These are phyloP conservation scores for Glaciozyma antarctica DNA, from an alignment of 768 basidiomycete species.

Conservation along the genomic window DNA sequence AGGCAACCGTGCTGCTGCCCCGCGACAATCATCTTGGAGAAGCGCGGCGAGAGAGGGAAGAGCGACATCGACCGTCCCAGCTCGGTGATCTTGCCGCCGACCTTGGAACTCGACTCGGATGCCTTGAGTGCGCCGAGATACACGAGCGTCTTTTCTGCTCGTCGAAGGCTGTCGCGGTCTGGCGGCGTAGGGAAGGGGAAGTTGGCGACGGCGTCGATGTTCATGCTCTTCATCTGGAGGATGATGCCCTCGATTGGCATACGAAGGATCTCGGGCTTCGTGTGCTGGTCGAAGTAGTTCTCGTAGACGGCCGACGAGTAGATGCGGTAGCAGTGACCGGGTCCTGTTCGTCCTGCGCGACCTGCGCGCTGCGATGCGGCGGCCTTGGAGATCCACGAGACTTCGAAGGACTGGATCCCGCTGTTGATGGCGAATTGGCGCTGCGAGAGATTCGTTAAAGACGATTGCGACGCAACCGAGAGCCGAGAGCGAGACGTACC, in stretches of 20 bases:
- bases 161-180: slow-evolving; percentile 59
- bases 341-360: slow-evolving; percentile 92
- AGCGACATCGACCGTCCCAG: slow-evolving; percentile 85
- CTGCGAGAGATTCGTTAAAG: slow-evolving; percentile 41
- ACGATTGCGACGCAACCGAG: neutral
- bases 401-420: slow-evolving; percentile 83
- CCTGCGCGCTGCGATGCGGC: slow-evolving; percentile 90
- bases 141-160: slow-evolving; percentile 69
- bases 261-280: slow-evolving; percentile 82
- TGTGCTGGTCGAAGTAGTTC: slow-evolving; percentile 77
- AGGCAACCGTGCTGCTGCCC: slow-evolving; percentile 78
- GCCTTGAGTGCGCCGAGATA: slow-evolving; percentile 69
- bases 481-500: slow-evolving; percentile 42
- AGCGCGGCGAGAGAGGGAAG: slow-evolving; percentile 87
- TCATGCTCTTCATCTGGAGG: slow-evolving; percentile 98
- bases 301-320: slow-evolving; percentile 94
- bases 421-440: slow-evolving; percentile 69
- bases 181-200: slow-evolving; percentile 98
- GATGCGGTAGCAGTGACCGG: slow-evolving; percentile 94
- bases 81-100: slow-evolving; percentile 65
- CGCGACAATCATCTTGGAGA: slow-evolving; percentile 88
- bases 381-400: slow-evolving; percentile 90
- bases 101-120: slow-evolving; percentile 22
- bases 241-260: slow-evolving; percentile 96
- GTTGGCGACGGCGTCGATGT: slow-evolving; percentile 89